Evolutionary conservation across 2,329 filamentous ascomycete species (phyloP).

Genomic region (Aureobasidium sp.): DNA sequence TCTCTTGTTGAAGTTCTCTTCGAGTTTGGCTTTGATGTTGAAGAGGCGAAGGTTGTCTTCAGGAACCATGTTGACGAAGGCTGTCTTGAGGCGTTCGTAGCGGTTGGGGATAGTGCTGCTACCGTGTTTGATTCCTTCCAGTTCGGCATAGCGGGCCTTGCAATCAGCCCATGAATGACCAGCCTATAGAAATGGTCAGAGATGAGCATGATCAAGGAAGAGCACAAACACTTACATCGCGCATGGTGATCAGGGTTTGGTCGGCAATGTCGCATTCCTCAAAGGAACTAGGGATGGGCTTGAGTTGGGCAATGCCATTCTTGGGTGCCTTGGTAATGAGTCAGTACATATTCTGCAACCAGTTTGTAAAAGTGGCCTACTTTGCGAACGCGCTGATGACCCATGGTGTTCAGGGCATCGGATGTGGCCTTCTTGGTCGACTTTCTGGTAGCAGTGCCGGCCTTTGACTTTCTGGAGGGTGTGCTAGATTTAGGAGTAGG

Average conservation of each 20-base stretch:
- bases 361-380: neutral
- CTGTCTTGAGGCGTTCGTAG: conserved; percentile 32
- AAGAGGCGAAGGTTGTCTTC: conserved; percentile 30
- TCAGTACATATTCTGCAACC: neutral
- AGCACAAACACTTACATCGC: conserved; percentile 18
- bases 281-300: conserved; percentile 22
- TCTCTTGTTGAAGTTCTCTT: conserved; percentile 31
- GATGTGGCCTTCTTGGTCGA: neutral
- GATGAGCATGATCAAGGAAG: neutral
- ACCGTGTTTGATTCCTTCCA: conserved; percentile 29
- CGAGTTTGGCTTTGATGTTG: conserved; percentile 31
- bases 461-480: neutral
- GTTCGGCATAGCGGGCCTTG: conserved; percentile 20
- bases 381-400: neutral
- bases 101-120: conserved; percentile 31
- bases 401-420: neutral
- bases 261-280: conserved; percentile 25
- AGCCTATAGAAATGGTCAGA: neutral
- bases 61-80: conserved; percentile 29
- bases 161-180: conserved; percentile 23
- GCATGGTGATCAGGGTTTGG: conserved; percentile 22
- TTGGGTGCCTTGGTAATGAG: neutral
- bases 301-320: neutral
- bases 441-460: neutral
- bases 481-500: neutral